Evolutionary conservation across 2,329 filamentous ascomycete species (phyloP), one percentile per base, ranked within the genome.

Genomic region (Thielaviopsis euricoi): DNA sequence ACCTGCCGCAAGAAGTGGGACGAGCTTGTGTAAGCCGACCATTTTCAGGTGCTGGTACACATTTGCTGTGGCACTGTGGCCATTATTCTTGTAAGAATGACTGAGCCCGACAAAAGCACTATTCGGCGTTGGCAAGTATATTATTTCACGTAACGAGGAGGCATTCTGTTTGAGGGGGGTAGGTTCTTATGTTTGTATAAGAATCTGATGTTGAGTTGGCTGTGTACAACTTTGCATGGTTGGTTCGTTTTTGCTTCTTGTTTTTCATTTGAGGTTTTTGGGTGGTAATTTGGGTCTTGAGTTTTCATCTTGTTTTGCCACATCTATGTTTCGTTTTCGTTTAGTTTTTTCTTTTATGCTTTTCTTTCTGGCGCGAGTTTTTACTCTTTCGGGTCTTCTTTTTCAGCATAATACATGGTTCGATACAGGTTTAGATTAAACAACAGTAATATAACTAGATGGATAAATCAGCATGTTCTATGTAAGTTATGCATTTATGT

Each of bases 1-100:
- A 81, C 80, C 0, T 81, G 79, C 63, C 75, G 76, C 40, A 80
- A 78, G 68, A 76, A 77, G 59, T 83, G 77, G 75, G 72, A 78
- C 58, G 71, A 75, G 57, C 65, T 78, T 53, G 65, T 69, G 33
- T 62, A 64, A 22, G 25, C 29, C 13, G 17, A 23, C 25, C 43
- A 22, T 26, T 21, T 23, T 12, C 46, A 55, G 13, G 26, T 17
- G 10, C 15, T 13, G 37, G 15, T 12, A 40, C 3, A 3, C 5
- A 13, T 17, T 17, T 13, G 10, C 13, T 17, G 5, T 40, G 10
- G 3, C 3, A 17, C 37, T 40, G 37, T 3, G 37, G 10, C 37
- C 10, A 12, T 4, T 40, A 17, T 40, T 40, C 37, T 40, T 40
- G 5, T 40, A 3, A 40, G 37, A 17, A 26, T 26, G 25, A 26